Conservation (phyloP, 768 basidiomycete genomes). For the Clathrus columnatus region DNA sequence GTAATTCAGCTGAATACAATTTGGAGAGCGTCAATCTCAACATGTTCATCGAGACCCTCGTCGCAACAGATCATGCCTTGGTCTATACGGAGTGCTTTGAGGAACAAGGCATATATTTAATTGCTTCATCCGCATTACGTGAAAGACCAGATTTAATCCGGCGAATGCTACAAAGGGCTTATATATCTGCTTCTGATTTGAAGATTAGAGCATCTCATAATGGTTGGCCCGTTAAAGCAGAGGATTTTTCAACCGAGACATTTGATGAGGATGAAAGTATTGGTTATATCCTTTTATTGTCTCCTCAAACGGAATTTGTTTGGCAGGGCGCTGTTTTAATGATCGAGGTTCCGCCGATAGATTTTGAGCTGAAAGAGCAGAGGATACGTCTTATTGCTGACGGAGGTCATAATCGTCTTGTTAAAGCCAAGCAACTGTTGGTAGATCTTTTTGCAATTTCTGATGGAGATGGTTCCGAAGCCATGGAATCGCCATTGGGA, state of each 20-base stretch:
- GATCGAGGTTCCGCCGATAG: conserved; percentile 62
- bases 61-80: conserved; percentile 83
- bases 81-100: conserved; percentile 86
- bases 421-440: conserved; percentile 71
- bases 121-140: conserved; percentile 70
- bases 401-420: conserved; percentile 70
- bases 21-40: conserved; percentile 68
- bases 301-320: conserved; percentile 77
- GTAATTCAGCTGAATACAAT: conserved; percentile 87
- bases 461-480: conserved; percentile 53
- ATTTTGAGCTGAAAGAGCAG: conserved; percentile 78
- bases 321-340: conserved; percentile 89
- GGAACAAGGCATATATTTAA: conserved; percentile 85
- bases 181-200: conserved; percentile 54
- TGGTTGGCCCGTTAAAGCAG: conserved; percentile 24
- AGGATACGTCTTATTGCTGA: conserved; percentile 91
- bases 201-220: conserved; percentile 23
- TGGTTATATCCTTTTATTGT: conserved; percentile 77
- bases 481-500: conserved; percentile 33
- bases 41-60: conserved; percentile 69
- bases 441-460: conserved; percentile 42
- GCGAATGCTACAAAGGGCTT: conserved; percentile 76
- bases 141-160: conserved; percentile 70
- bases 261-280: conserved; percentile 45
- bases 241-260: conserved; percentile 23